phyloP scores from a whole-genome alignment of 2,329 filamentous ascomycete genomes.

The Zymoseptoria brevis region DNA sequence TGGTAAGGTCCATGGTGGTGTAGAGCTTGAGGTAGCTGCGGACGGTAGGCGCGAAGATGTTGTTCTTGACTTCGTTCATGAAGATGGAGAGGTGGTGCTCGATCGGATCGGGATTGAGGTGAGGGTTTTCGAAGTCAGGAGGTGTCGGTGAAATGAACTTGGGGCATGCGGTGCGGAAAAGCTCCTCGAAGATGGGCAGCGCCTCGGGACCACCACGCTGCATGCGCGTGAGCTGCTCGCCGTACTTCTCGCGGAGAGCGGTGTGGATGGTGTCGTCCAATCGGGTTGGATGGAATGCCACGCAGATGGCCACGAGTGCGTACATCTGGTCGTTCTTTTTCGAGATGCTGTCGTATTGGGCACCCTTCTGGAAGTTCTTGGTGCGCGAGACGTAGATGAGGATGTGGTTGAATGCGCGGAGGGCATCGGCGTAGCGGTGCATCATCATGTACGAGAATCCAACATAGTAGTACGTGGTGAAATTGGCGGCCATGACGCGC shows the following conservation, averaged over 20 bases:
- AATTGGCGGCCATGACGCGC: conserved; percentile 97
- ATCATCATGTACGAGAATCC: conserved; percentile 99
- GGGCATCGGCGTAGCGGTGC: conserved; percentile 97
- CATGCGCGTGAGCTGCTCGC: conserved; percentile 92
- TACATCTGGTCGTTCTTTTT: conserved; percentile 99
- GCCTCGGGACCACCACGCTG: conserved; percentile 93
- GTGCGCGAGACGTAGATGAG: conserved; percentile 96
- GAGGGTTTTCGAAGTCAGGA: conserved; percentile 94
- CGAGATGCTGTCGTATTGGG: conserved; percentile 94
- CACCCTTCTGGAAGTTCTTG: conserved; percentile 99
- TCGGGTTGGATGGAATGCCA: conserved; percentile 92
- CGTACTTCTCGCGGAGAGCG: conserved; percentile 96
- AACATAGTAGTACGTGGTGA: conserved; percentile 99
- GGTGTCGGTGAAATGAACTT: conserved; percentile 98
- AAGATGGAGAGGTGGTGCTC: conserved; percentile 97
- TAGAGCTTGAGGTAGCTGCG: conserved; percentile 98
- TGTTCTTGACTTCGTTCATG: conserved; percentile 99
- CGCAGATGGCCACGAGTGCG: conserved; percentile 95
- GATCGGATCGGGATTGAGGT: conserved; percentile 90
- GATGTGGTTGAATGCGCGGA: conserved; percentile 99
- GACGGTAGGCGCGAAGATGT: conserved; percentile 94
- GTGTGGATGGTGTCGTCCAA: conserved; percentile 99
- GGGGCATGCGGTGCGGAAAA: conserved; percentile 95
- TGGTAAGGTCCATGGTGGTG: conserved; percentile 98
- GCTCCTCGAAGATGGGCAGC: conserved; percentile 93